Evolutionary conservation across 768 basidiomycete genomes (phyloP), one percentile per base, ranked within the genome.

Genomic region (Lanmaoa pseudosensibilis): DNA sequence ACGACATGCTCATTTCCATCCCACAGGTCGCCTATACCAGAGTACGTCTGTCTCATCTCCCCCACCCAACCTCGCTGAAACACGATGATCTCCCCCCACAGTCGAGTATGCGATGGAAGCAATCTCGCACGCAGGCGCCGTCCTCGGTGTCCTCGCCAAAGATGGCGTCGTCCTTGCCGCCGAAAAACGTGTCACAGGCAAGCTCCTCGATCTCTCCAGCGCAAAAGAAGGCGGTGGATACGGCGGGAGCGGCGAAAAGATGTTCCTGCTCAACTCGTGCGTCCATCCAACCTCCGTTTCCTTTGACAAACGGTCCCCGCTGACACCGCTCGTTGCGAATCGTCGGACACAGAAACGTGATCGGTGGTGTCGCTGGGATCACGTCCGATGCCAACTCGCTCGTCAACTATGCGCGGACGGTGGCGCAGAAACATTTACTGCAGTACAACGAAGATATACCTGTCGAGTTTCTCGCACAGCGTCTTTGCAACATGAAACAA

Each of bases 21-120:
- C 7, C 56, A n/a, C 61, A 97, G 94, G 94, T 63, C 93, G 96
- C 59, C 78, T 99, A 54, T 98, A 96, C 74, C 96, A 99, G 80
- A 94, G 94, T 95, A 69, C 74, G 88, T 59, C 39, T 36, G 40
- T 46, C 40, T 18, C 51, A 46, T 49, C 38, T 43, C 27, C 13
- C 19, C 48, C 46, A 52, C 27, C 21, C 39, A 4, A 19, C n/a
- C 36, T 34, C 25, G 36, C 56, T n/a, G 45, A 50, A 48, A 25
- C 30, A 52, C 43, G 36, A 52, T 61, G 39, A 50, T 46, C 46
- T 5, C 52, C 36, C 25, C 25, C 9, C 33, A 46, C 65, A 96
- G 96, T 98, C 78, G 96, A 99, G 78, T 99, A 99, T 83, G 96
- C 96, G 43, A 97, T 98, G 93, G 97, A 98, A 72, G 94, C 94